Base-by-base conservation (phyloP, 139 green algal genomes). In the Ostreobium quekettii region DNA sequence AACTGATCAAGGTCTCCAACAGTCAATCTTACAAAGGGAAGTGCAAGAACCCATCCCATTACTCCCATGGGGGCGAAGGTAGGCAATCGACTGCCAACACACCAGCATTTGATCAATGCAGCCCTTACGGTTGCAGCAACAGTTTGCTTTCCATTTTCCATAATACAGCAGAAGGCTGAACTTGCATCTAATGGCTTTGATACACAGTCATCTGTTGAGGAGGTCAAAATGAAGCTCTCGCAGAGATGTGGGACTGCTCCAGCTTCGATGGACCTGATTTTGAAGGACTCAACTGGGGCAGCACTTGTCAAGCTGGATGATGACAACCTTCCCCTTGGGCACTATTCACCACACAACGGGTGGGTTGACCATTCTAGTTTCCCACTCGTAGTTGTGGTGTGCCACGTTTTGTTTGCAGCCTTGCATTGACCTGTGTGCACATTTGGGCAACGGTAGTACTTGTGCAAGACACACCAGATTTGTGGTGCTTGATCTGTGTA, bases 321-420 rank as follows among this genome's bases (percentile, higher is more conserved):
- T 26, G 77, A 89, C 56, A 36, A 35, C 28, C 70, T 71, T n/a
- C 85, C 81, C 77, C 89, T 99, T n/a, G 95, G 94, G 47, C 97
- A 83, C 80, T 99, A 96, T 79, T 95, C 85, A 2, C 91, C 95
- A 3, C 33, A 80, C n/a, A 80, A 96, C 67, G 89, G 87, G 74
- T 90, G 47, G n/a, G 76, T 60, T 6, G 42, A n/a, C n/a, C n/a
- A n/a, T n/a, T n/a, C 47, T 28, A 29, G 3, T 59, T 11, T 75
- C 70, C 4, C 39, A 11, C 47, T 7, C 47, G 47, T 19, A n/a
- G n/a, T n/a, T n/a, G n/a, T n/a, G n/a, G n/a, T n/a, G n/a, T n/a
- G n/a, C n/a, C n/a, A n/a, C 42, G 42, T 11, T 19, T 53, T 19
- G 11, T 53, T 53, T 53, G 19, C 19, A 11, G 42, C 11, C 15